phyloP scores from a whole-genome alignment of 257 asterid genomes.

The Solanum pinnatisectum region DNA sequence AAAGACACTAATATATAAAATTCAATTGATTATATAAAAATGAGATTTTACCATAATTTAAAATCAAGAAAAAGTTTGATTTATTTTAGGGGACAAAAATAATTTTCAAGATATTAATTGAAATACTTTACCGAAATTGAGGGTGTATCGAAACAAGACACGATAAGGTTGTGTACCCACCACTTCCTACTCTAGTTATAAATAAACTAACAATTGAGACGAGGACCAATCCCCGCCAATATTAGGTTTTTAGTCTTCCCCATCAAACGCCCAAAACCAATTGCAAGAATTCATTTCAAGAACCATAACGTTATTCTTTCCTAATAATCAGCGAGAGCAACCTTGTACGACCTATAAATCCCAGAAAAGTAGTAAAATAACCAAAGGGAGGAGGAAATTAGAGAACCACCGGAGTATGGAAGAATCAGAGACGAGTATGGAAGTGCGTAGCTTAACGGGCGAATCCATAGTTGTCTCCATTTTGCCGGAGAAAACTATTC shows the following conservation, averaged over 20 bases:
- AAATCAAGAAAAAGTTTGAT: too few relatives aligned
- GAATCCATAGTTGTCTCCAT: constrained; percentile 44
- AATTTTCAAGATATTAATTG: too few relatives aligned
- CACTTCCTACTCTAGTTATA: too few relatives aligned
- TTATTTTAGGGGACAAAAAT: too few relatives aligned
- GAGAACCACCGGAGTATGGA: background rate
- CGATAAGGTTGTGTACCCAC: too few relatives aligned
- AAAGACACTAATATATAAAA: too few relatives aligned
- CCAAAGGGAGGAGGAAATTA: too few relatives aligned
- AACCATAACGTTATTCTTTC: background rate
- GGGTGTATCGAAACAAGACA: too few relatives aligned
- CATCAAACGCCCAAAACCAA: background rate
- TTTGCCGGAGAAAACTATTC: constrained; percentile 35
- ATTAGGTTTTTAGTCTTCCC: background rate
- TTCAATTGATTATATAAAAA: background rate
- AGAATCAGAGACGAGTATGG: constrained; percentile 17
- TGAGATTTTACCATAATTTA: background rate
- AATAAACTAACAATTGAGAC: too few relatives aligned
- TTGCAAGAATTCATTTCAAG: background rate
- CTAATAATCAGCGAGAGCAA: too few relatives aligned
- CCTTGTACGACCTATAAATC: background rate
- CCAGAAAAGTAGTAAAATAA: too few relatives aligned
- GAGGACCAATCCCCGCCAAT: constrained; percentile 5
- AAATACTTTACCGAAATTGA: too few relatives aligned
- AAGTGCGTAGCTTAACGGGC: constrained; percentile 67